A percentile compares a stretch with the other conserved stretches of the same genome.
These are phyloP conservation scores for Aspergillus sp. DNA, from an alignment of 2,329 filamentous ascomycete genomes.

Conservation along the genomic window DNA sequence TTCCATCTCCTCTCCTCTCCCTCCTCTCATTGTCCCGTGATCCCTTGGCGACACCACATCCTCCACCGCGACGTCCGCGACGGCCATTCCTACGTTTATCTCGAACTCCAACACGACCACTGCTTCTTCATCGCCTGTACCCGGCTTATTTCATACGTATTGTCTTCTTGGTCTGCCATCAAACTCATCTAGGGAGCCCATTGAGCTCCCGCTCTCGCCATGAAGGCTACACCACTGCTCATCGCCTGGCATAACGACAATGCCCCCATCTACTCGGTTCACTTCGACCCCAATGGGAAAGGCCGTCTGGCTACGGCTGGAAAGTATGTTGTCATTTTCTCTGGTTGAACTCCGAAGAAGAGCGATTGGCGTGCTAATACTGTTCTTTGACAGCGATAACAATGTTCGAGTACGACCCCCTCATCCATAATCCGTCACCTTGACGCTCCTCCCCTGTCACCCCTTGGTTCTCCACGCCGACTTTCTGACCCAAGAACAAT, in stretches of 20 bases:
- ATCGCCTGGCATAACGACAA: constrained; percentile 99
- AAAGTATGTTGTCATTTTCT: constrained; percentile 50
- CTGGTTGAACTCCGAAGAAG: constrained; percentile 5
- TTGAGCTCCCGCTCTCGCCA: constrained; percentile 47
- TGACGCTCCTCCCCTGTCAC: constrained; percentile 9
- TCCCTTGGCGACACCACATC: neutral
- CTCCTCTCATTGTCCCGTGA: constrained; percentile 1
- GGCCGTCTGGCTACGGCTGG: constrained; percentile 89
- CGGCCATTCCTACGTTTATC: too few relatives aligned
- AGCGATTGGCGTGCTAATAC: constrained; percentile 10
- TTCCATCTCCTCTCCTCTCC: neutral
- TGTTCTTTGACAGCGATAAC: constrained; percentile 61
- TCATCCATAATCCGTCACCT: constrained; percentile 18
- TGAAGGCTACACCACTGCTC: constrained; percentile 95
- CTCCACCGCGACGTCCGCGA: neutral
- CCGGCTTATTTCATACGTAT: too few relatives aligned
- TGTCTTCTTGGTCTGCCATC: neutral
- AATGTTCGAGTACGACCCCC: constrained; percentile 74
- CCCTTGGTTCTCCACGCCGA: constrained; percentile 5
- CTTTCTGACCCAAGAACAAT: constrained; percentile 37
- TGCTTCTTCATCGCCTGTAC: too few relatives aligned
- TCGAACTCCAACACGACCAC: too few relatives aligned
- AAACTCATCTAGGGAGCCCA: constrained; percentile 16
- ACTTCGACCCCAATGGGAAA: constrained; percentile 91
- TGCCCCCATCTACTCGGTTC: constrained; percentile 92